These are phyloP conservation scores for Zygoascus tannicola DNA, from an alignment of 805 yeast genomes.

Conservation along the genomic window DNA sequence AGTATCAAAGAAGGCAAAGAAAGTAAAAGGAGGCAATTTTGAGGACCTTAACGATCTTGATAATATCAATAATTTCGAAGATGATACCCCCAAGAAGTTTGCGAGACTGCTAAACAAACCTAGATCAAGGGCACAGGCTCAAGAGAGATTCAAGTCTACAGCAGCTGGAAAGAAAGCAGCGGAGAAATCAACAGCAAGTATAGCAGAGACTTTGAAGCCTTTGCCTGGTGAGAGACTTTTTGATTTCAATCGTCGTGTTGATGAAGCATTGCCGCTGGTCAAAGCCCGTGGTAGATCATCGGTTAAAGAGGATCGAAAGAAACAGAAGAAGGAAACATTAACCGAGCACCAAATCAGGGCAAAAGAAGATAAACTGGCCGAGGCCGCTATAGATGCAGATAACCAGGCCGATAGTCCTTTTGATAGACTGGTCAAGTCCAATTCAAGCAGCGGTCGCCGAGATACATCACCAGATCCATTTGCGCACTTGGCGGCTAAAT, in stretches of 20 bases:
- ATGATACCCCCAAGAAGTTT: slow-evolving; percentile 30
- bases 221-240: slow-evolving; percentile 30
- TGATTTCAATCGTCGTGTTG: slow-evolving; percentile 33
- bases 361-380: slow-evolving; percentile 15
- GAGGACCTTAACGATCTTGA: background rate
- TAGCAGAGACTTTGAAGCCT: slow-evolving; percentile 15
- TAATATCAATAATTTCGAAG: slow-evolving; percentile 17
- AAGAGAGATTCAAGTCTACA: slow-evolving; percentile 7
- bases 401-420: background rate
- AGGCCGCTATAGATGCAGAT: slow-evolving; percentile 5
- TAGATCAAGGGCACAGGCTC: background rate
- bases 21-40: slow-evolving; percentile 15
- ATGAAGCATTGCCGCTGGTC: slow-evolving; percentile 33
- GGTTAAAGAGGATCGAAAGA: slow-evolving; percentile 21
- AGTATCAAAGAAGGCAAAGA: slow-evolving; percentile 14
- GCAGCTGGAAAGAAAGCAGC: slow-evolving; percentile 1
- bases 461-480: slow-evolving; percentile 35
- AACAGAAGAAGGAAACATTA: slow-evolving; percentile 17
- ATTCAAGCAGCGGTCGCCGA: slow-evolving; percentile 12
- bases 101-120: slow-evolving; percentile 21
- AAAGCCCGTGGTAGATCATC: slow-evolving; percentile 28
- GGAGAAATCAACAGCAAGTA: slow-evolving; percentile 3
- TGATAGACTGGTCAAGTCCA: background rate
- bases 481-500: slow-evolving; percentile 27
- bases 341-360: slow-evolving; percentile 23